Evolutionary conservation across 768 basidiomycete species (phyloP).

Genomic region (Trametes villosa): DNA sequence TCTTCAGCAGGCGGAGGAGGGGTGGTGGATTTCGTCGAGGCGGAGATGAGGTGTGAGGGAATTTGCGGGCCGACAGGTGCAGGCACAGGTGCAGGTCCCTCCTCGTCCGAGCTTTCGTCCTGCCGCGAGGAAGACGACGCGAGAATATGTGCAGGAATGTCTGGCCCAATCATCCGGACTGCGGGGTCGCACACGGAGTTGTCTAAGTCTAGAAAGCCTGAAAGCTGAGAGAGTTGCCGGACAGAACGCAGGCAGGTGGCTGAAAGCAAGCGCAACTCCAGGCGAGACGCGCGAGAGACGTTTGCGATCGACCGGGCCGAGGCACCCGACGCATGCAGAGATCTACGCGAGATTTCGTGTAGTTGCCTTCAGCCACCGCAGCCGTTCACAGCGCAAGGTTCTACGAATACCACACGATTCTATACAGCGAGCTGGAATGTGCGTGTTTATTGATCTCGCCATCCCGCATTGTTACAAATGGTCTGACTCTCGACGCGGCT

Average conservation of each 20-base stretch:
- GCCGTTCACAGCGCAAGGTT: neutral
- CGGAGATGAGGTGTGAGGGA: slow-evolving; percentile 13
- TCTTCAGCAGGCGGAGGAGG: slow-evolving; percentile 39
- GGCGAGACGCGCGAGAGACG: neutral
- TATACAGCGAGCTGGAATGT: too few relatives aligned
- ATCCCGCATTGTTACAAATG: too few relatives aligned
- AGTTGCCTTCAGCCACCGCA: neutral
- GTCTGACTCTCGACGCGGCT: too few relatives aligned
- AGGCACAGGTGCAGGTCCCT: slow-evolving; percentile 24
- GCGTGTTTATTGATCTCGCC: too few relatives aligned
- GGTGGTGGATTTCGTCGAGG: slow-evolving; percentile 19
- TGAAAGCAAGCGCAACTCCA: neutral
- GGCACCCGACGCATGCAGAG: neutral
- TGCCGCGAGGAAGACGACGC: slow-evolving; percentile 1
- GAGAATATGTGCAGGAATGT: slow-evolving; percentile 29
- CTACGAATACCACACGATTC: too few relatives aligned
- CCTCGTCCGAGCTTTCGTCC: slow-evolving; percentile 1
- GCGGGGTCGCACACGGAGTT: too few relatives aligned
- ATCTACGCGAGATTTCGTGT: neutral
- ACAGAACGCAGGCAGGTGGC: slow-evolving; percentile 6
- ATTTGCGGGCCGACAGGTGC: slow-evolving; percentile 30
- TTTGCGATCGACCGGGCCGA: too few relatives aligned
- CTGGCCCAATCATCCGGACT: slow-evolving; percentile 38
- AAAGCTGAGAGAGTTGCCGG: too few relatives aligned
- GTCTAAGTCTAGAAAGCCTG: too few relatives aligned